Conservation (phyloP, 1,284 basidiomycete species). For the Sporisorium sorghi region DNA sequence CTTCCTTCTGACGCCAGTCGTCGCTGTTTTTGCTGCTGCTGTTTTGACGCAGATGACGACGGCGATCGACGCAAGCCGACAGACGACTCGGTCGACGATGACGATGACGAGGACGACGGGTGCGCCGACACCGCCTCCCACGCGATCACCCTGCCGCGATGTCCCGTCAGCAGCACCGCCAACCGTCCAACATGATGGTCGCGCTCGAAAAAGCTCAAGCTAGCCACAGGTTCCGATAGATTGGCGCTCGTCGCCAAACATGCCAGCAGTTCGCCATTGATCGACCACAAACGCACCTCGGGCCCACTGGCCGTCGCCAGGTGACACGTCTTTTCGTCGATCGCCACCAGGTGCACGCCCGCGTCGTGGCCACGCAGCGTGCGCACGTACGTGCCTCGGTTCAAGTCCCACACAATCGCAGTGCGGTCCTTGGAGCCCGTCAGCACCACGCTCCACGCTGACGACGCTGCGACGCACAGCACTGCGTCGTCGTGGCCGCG, state of each 20-base stretch:
- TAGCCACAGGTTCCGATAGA: slow-evolving; percentile 73
- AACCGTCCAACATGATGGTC: slow-evolving; percentile 71
- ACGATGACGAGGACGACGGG: slow-evolving; percentile 1
- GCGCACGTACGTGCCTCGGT: slow-evolving; percentile 72
- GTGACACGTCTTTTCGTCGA: slow-evolving; percentile 87
- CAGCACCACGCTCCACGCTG: slow-evolving; percentile 84
- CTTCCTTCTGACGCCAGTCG: slow-evolving; percentile 19
- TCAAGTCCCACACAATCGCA: slow-evolving; percentile 90
- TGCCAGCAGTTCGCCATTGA: slow-evolving; percentile 81
- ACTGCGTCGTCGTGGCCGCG: slow-evolving; percentile 78
- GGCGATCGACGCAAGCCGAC: slow-evolving; percentile 5
- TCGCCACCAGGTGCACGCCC: slow-evolving; percentile 78
- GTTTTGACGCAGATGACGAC: slow-evolving; percentile 8
- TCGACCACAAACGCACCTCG: slow-evolving; percentile 80
- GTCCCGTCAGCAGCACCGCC: slow-evolving; percentile 64
- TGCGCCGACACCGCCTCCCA: slow-evolving; percentile 61
- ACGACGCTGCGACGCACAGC: slow-evolving; percentile 79
- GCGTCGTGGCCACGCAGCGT: slow-evolving; percentile 67
- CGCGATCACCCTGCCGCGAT: slow-evolving; percentile 60
- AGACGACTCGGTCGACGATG: background rate
- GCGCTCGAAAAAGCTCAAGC: slow-evolving; percentile 82
- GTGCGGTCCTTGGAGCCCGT: slow-evolving; percentile 87
- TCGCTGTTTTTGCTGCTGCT: slow-evolving; percentile 16
- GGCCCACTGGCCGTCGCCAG: slow-evolving; percentile 81
- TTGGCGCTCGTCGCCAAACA: slow-evolving; percentile 74